These are phyloP conservation scores for Wickerhamomyces pijperi DNA, from an alignment of 805 yeast genomes.

Conservation along the genomic window DNA sequence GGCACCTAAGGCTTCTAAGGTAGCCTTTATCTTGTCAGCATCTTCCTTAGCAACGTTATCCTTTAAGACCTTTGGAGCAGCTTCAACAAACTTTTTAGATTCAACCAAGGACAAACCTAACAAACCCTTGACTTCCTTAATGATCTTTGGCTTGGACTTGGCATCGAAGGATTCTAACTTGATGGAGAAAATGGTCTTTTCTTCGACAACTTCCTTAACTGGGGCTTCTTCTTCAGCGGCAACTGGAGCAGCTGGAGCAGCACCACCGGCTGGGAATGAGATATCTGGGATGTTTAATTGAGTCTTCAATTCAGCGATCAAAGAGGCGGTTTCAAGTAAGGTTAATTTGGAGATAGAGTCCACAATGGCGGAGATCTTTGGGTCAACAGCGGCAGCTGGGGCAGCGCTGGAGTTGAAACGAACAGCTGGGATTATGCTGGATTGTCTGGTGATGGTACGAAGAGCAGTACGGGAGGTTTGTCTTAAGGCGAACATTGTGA, in stretches of 20 bases:
- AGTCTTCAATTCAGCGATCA: slow-evolving; percentile 69
- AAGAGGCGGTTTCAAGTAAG: slow-evolving; percentile 83
- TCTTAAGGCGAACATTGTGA: slow-evolving; percentile 11
- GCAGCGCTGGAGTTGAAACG: slow-evolving; percentile 33
- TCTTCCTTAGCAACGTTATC: slow-evolving; percentile 96
- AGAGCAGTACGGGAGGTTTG: slow-evolving; percentile 10
- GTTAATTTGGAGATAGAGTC: slow-evolving; percentile 85
- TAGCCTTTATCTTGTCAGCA: slow-evolving; percentile 89
- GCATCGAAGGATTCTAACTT: slow-evolving; percentile 92
- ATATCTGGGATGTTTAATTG: slow-evolving; percentile 91
- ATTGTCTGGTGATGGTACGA: slow-evolving; percentile 10
- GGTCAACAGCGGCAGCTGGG: slow-evolving; percentile 50
- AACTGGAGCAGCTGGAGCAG: slow-evolving; percentile 50
- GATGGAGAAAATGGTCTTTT: slow-evolving; percentile 84
- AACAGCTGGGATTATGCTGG: slow-evolving; percentile 5
- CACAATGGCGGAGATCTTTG: slow-evolving; percentile 80
- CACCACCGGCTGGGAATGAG: slow-evolving; percentile 66
- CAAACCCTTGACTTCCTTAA: slow-evolving; percentile 89
- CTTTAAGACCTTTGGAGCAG: slow-evolving; percentile 93
- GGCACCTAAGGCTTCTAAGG: slow-evolving; percentile 92
- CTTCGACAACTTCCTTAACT: slow-evolving; percentile 70
- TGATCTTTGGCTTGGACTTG: slow-evolving; percentile 92
- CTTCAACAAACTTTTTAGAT: slow-evolving; percentile 94
- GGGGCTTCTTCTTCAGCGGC: slow-evolving; percentile 67
- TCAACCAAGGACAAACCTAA: slow-evolving; percentile 91